These are phyloP conservation scores for Aspergillus bridgeri DNA, from an alignment of 495 filamentous ascomycete species.

Conservation along the genomic window DNA sequence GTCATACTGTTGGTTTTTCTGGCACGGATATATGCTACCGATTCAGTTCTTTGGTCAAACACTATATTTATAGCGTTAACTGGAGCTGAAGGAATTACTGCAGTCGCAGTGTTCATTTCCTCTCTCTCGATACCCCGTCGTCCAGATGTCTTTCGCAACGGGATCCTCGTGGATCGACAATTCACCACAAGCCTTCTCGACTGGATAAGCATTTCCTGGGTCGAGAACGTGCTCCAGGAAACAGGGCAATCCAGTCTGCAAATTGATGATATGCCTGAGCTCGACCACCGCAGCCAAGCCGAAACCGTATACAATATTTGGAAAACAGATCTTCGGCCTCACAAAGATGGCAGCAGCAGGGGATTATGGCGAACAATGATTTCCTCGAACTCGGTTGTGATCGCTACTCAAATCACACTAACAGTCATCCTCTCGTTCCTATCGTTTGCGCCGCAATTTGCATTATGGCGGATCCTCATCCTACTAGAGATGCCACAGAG, in stretches of 20 bases:
- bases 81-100: neutral
- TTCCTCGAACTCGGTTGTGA: conserved; percentile 38
- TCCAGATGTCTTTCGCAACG: conserved; percentile 51
- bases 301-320: conserved; percentile 46
- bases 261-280: conserved; percentile 48
- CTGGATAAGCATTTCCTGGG: conserved; percentile 56
- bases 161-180: conserved; percentile 51
- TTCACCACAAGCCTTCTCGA: conserved; percentile 49
- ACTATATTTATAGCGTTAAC: neutral
- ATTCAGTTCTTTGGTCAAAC: too few relatives aligned
- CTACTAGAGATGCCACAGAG: conserved; percentile 36
- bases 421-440: conserved; percentile 45
- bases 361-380: conserved; percentile 51
- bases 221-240: conserved; percentile 38
- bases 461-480: conserved; percentile 52
- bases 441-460: conserved; percentile 57
- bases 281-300: conserved; percentile 46
- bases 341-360: conserved; percentile 30
- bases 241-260: conserved; percentile 52
- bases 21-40: too few relatives aligned
- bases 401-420: conserved; percentile 44
- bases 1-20: too few relatives aligned
- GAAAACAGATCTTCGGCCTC: conserved; percentile 9
- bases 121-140: conserved; percentile 42
- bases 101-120: neutral